Conservation (phyloP, 139 green algal species). For the Picochlorum costavermella region DNA sequence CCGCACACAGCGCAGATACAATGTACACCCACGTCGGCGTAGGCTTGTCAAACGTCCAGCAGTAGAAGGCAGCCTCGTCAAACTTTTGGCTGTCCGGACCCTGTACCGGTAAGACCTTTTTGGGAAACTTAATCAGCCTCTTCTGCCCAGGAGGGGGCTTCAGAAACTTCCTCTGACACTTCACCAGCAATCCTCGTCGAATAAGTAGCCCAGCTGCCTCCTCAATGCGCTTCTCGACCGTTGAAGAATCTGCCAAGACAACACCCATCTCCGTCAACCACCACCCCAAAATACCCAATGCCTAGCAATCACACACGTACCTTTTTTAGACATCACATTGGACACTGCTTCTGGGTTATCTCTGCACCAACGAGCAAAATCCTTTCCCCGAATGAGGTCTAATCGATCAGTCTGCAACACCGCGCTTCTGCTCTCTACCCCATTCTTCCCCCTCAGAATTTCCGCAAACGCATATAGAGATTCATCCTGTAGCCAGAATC, state of each 20-base stretch:
- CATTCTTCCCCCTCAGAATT: slow-evolving; percentile 32
- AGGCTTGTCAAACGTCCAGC: slow-evolving; percentile 62
- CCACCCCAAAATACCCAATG: not conserved
- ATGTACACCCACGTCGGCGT: slow-evolving; percentile 50
- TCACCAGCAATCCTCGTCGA: slow-evolving; percentile 27
- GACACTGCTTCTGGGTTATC: slow-evolving; percentile 8
- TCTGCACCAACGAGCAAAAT: slow-evolving; percentile 29
- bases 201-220: slow-evolving; percentile 37
- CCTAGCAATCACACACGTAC: not conserved
- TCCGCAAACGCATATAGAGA: not conserved
- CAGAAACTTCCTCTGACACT: slow-evolving; percentile 49
- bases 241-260: not conserved
- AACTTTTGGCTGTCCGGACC: slow-evolving; percentile 35
- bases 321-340: not conserved
- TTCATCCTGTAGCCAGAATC: not conserved
- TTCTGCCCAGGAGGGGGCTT: slow-evolving; percentile 62
- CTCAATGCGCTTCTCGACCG: slow-evolving; percentile 6
- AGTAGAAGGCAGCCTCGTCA: slow-evolving; percentile 58
- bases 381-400: slow-evolving; percentile 51
- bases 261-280: not conserved
- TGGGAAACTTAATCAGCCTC: slow-evolving; percentile 56
- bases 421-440: slow-evolving; percentile 26
- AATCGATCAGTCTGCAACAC: slow-evolving; percentile 29
- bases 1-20: slow-evolving; percentile 21
- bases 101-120: slow-evolving; percentile 35